Conservation (phyloP, 164 flowering plant species). For the Houttuynia cordata region DNA sequence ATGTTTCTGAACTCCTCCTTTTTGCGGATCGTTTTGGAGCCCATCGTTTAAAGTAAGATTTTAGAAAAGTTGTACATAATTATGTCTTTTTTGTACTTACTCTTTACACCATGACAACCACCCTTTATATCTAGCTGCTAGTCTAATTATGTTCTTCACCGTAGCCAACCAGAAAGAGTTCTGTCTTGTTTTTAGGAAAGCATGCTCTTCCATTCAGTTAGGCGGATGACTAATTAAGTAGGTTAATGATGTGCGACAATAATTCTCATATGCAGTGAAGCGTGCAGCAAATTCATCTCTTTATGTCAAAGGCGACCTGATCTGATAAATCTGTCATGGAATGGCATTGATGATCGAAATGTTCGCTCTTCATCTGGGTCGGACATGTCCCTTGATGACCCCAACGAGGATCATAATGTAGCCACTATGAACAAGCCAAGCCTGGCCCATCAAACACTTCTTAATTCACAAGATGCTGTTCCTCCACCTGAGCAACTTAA, state of each 20-base stretch:
- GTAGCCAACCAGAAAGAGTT: neutral
- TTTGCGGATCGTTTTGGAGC: slow-evolving; percentile 79
- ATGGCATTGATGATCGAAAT: slow-evolving; percentile 30
- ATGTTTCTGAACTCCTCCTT: slow-evolving; percentile 51
- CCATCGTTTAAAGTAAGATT: slow-evolving; percentile 22
- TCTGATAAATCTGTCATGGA: slow-evolving; percentile 44
- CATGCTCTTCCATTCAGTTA: neutral
- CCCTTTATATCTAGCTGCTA: neutral
- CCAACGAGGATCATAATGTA: slow-evolving; percentile 19
- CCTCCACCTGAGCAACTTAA: slow-evolving; percentile 10
- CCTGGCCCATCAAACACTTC: slow-evolving; percentile 4
- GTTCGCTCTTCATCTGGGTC: slow-evolving; percentile 59
- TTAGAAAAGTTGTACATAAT: neutral
- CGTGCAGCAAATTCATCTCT: slow-evolving; percentile 56
- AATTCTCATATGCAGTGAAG: slow-evolving; percentile 42
- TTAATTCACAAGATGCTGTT: neutral
- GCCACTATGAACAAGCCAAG: slow-evolving; percentile 5
- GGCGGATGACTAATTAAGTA: too few relatives aligned
- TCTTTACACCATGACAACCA: neutral
- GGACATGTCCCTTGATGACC: slow-evolving; percentile 83
- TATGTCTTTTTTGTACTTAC: too few relatives aligned
- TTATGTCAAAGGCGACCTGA: slow-evolving; percentile 63
- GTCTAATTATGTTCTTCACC: neutral
- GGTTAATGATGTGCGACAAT: neutral
- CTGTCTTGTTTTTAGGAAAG: neutral